phyloP scores from a whole-genome alignment of 768 basidiomycete genomes.

The Mycena olivaceomarginata region DNA sequence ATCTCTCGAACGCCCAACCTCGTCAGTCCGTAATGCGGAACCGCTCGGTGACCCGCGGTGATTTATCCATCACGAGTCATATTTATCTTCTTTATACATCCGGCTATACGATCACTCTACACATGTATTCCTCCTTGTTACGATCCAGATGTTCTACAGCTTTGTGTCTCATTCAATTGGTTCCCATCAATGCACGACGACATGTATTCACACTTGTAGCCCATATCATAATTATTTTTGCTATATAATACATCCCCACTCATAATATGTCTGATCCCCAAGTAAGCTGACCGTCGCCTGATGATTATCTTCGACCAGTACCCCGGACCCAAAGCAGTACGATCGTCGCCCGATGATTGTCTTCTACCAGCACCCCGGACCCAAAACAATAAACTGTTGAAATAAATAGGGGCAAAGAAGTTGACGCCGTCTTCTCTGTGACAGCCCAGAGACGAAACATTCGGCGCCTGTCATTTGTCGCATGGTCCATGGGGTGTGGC shows the following conservation, averaged over 20 bases:
- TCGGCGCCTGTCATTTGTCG: not conserved
- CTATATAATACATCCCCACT: conserved; percentile 4
- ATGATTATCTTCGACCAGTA: not conserved
- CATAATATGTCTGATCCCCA: not conserved
- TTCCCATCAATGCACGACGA: not conserved
- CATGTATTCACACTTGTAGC: conserved; percentile 29
- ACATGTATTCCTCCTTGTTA: not conserved
- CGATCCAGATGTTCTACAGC: conserved; percentile 18
- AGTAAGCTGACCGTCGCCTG: too few species aligned
- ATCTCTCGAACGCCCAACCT: conserved; percentile 35
- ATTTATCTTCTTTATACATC: not conserved
- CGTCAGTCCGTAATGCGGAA: conserved; percentile 38
- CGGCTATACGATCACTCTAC: not conserved
- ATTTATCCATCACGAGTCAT: conserved; percentile 28
- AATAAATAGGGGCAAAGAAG: not conserved
- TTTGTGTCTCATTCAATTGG: not conserved
- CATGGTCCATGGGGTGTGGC: not conserved
- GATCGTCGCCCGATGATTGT: not conserved
- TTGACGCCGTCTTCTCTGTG: too few species aligned
- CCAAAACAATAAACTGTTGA: not conserved
- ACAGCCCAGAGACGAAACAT: not conserved
- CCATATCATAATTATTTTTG: conserved; percentile 25
- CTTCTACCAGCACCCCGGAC: not conserved
- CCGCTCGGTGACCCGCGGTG: conserved; percentile 22
- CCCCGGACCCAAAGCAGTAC: too few species aligned